Evolutionary conservation across 1,284 basidiomycete genomes (phyloP).

Genomic region (Apiotrichum brassicae): DNA sequence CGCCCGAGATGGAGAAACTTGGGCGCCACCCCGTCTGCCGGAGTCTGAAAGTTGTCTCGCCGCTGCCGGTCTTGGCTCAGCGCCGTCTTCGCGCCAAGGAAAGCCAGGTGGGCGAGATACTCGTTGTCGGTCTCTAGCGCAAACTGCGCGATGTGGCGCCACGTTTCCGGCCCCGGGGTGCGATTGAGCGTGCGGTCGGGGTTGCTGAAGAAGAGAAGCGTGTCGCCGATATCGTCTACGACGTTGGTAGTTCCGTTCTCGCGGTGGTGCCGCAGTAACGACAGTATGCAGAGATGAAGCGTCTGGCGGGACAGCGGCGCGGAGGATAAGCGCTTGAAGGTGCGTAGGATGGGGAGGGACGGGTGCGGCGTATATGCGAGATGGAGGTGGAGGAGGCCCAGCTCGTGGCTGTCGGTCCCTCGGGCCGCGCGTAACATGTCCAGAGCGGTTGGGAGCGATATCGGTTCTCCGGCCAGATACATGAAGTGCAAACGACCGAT

Average conservation of each 20-base stretch:
- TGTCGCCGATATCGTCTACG: neutral
- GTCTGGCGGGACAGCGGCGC: slow-evolving; percentile 12
- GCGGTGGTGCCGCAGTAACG: slow-evolving; percentile 6
- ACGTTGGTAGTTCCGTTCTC: neutral
- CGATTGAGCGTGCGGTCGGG: slow-evolving; percentile 1
- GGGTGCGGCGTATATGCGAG: neutral
- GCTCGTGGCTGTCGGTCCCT: neutral
- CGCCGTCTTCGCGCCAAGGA: neutral
- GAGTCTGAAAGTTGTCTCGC: neutral
- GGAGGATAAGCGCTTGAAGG: neutral
- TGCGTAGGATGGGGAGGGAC: neutral
- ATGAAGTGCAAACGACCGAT: slow-evolving; percentile 8
- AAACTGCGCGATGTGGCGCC: slow-evolving; percentile 17
- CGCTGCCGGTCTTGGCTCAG: neutral
- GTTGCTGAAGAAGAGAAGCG: neutral
- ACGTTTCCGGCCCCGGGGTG: slow-evolving; percentile 25
- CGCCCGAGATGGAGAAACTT: slow-evolving; percentile 4
- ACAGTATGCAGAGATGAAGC: slow-evolving; percentile 12
- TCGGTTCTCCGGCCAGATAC: neutral
- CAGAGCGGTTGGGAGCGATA: neutral
- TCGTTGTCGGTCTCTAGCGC: slow-evolving; percentile 10
- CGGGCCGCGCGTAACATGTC: neutral
- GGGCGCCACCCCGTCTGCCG: neutral
- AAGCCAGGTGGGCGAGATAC: neutral
- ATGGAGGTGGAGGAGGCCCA: neutral